A percentile compares a stretch with the other conserved stretches of the same genome.
These are phyloP conservation scores for Thermothelomyces thermophilus DNA, from an alignment of 2,329 filamentous ascomycete species.

Conservation along the genomic window DNA sequence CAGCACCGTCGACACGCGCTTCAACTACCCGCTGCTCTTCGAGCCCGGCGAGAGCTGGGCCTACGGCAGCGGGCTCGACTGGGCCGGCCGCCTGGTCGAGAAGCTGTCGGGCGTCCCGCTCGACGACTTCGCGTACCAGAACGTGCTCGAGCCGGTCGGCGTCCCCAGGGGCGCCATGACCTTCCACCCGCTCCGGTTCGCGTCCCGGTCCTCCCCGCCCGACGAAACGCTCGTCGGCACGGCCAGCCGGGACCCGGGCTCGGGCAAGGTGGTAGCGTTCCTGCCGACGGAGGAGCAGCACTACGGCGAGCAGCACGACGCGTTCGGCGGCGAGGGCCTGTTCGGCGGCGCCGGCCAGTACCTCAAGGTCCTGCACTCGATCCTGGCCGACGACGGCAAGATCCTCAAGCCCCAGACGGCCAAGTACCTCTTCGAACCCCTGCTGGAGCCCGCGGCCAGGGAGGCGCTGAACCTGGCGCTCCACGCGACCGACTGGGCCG, in stretches of 20 bases:
- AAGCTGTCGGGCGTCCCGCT: conserved; percentile 19
- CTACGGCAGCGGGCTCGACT: conserved; percentile 29
- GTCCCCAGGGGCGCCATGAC: conserved; percentile 17
- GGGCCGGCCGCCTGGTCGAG: conserved; percentile 27
- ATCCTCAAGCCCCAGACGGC: conserved; percentile 17
- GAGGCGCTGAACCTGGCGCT: conserved; percentile 16
- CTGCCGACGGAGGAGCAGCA: conserved; percentile 5
- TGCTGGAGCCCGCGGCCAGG: conserved; percentile 15
- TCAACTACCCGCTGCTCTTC: conserved; percentile 27
- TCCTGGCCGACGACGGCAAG: conserved; percentile 24
- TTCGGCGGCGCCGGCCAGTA: conserved; percentile 21
- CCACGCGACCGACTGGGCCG: conserved; percentile 22
- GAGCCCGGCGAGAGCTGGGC: conserved; percentile 28
- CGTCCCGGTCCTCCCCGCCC: too few species aligned
- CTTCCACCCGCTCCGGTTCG: conserved; percentile 23
- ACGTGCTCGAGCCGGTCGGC: conserved; percentile 23
- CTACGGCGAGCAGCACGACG: conserved; percentile 9
- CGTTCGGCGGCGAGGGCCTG: conserved; percentile 26
- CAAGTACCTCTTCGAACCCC: conserved; percentile 21
- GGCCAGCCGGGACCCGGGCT: background rate
- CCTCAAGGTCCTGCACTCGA: conserved; percentile 22
- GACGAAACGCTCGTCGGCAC: conserved; percentile 4
- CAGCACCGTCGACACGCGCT: conserved; percentile 19
- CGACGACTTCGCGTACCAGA: conserved; percentile 22
- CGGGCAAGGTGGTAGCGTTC: conserved; percentile 3